Conservation (phyloP, 2,329 filamentous ascomycete species). For the Alternaria novae-zelandiae region DNA sequence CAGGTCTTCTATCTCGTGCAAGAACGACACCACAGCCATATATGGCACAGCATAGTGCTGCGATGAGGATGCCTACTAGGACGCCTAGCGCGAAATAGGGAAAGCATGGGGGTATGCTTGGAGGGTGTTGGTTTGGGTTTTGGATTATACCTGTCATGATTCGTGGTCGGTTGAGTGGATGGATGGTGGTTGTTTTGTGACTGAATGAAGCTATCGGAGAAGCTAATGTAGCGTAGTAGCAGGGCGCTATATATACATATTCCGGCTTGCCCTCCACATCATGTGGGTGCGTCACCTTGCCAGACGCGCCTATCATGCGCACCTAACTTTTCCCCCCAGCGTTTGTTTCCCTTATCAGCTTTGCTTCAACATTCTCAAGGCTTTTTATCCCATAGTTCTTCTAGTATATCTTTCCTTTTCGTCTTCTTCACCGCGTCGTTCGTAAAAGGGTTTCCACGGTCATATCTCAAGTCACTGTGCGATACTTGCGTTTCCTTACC, state of each 20-base stretch:
- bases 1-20: not conserved
- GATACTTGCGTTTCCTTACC: not conserved
- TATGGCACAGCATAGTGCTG: not conserved
- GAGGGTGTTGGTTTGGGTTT: not conserved
- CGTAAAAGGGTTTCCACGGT: not conserved
- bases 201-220: not conserved
- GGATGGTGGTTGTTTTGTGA: not conserved
- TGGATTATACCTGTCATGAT: not conserved
- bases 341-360: not conserved
- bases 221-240: not conserved
- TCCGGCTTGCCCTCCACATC: not conserved
- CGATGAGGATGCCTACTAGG: not conserved
- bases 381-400: not conserved
- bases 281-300: not conserved
- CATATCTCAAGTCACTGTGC: not conserved
- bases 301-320: not conserved
- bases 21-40: not conserved
- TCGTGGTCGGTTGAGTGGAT: not conserved
- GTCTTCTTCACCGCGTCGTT: not conserved
- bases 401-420: not conserved
- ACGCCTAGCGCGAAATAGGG: not conserved
- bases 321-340: not conserved
- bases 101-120: not conserved
- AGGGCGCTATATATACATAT: not conserved
- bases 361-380: not conserved